These are phyloP conservation scores for Biscutella laevigata DNA, from an alignment of 441 rosid genomes.

Conservation along the genomic window DNA sequence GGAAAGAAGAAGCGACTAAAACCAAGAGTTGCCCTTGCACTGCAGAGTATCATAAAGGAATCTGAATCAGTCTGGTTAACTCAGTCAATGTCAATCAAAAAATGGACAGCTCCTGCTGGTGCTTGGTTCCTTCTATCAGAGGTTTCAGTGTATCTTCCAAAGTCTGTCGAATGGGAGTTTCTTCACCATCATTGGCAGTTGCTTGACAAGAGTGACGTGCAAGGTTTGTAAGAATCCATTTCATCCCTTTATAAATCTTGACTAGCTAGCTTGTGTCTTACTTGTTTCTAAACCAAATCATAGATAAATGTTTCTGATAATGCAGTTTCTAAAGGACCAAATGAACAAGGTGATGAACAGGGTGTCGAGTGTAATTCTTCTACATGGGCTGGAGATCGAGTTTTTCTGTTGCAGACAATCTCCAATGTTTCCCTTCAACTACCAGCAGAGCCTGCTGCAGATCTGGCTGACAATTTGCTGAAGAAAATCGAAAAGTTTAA, in stretches of 20 bases:
- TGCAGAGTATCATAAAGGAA: conserved; percentile 64
- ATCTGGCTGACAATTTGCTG: conserved; percentile 77
- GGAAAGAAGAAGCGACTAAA: conserved; percentile 74
- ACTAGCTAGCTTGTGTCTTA: not conserved
- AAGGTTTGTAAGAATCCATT: conserved; percentile 31
- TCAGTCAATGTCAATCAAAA: conserved; percentile 56
- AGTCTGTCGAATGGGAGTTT: conserved; percentile 86
- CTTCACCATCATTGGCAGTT: conserved; percentile 89
- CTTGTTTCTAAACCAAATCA: conserved; percentile 7
- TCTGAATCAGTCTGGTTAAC: conserved; percentile 81
- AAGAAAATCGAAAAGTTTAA: conserved; percentile 70
- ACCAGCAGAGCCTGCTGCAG: conserved; percentile 80
- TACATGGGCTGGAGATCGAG: conserved; percentile 89
- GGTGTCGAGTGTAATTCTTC: conserved; percentile 43
- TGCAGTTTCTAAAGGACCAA: conserved; percentile 18
- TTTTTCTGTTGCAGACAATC: conserved; percentile 85
- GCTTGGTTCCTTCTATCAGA: conserved; percentile 92
- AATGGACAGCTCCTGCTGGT: conserved; percentile 94
- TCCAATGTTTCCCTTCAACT: conserved; percentile 84
- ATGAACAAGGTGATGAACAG: conserved; percentile 31
- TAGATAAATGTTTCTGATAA: not conserved
- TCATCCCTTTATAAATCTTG: not conserved
- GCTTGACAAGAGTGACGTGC: conserved; percentile 53
- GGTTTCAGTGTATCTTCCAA: conserved; percentile 67
- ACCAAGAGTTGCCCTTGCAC: conserved; percentile 53